phyloP scores from a whole-genome alignment of 2,329 filamentous ascomycete species.

The Aspergillus bombycis region DNA sequence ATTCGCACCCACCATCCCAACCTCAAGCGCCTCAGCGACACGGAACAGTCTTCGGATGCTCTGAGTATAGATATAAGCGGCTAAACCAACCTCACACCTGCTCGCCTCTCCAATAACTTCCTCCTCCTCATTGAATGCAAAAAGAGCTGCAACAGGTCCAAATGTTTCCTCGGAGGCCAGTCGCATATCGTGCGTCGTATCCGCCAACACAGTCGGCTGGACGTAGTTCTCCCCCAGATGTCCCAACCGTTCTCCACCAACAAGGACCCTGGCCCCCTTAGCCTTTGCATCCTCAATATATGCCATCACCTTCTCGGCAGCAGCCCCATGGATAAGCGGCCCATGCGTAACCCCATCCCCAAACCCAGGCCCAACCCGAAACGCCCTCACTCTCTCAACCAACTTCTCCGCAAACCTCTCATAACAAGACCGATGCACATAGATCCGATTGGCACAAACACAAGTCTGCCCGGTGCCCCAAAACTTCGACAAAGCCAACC shows the following conservation, averaged over 20 bases:
- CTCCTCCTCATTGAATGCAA: conserved; percentile 67
- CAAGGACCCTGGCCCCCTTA: conserved; percentile 63
- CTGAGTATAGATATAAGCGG: conserved; percentile 7
- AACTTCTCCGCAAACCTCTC: conserved; percentile 8
- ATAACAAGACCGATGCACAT: conserved; percentile 15
- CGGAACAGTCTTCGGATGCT: conserved; percentile 14
- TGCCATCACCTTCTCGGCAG: conserved; percentile 53
- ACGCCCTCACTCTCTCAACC: not conserved
- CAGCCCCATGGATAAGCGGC: conserved; percentile 11
- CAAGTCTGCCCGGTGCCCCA: conserved; percentile 18
- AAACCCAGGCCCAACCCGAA: conserved; percentile 13
- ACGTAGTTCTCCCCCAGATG: too few species aligned
- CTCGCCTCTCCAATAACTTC: conserved; percentile 45
- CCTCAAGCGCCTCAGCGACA: conserved; percentile 18
- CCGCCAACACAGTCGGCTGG: too few species aligned
- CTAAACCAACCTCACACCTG: conserved; percentile 12
- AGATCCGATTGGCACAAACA: conserved; percentile 18
- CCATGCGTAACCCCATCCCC: conserved; percentile 7
- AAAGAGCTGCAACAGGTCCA: conserved; percentile 64
- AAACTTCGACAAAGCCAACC: conserved; percentile 14
- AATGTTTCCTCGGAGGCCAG: conserved; percentile 65
- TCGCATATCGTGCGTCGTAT: conserved; percentile 60
- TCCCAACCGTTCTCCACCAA: too few species aligned
- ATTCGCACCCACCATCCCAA: conserved; percentile 30
- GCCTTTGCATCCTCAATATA: conserved; percentile 67